Conservation (phyloP, 2,329 filamentous ascomycete genomes). For the Leptographium procerum region DNA sequence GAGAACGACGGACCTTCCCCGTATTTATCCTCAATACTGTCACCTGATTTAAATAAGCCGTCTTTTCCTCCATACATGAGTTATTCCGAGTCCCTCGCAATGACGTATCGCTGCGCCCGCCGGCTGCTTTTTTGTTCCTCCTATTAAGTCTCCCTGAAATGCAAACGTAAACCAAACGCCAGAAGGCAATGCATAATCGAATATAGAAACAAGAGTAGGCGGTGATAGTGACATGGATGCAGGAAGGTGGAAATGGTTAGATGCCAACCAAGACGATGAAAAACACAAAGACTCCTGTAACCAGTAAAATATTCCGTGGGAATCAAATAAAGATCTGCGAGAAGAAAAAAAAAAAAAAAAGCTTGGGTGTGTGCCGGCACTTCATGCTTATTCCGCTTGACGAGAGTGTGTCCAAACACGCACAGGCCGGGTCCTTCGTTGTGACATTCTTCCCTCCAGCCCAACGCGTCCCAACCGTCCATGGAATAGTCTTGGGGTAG, state of each 20-base stretch:
- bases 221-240: neutral
- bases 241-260: neutral
- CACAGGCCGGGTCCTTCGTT: neutral
- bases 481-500: conserved; percentile 2
- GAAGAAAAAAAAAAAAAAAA: too few species aligned
- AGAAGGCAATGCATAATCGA: conserved; percentile 1
- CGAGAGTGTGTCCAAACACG: conserved; percentile 7
- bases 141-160: neutral
- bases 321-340: too few species aligned
- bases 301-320: too few species aligned
- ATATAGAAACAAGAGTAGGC: neutral
- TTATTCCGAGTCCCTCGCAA: neutral
- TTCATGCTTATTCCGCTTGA: neutral
- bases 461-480: conserved; percentile 13
- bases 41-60: neutral
- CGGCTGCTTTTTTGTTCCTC: neutral
- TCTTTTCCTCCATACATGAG: neutral
- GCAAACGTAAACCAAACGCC: conserved; percentile 1
- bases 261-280: neutral
- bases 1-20: neutral
- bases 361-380: too few species aligned
- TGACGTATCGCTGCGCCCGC: neutral
- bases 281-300: neutral
- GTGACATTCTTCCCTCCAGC: conserved; percentile 10
- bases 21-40: neutral